A percentile compares a stretch with the other conserved stretches of the same genome.
phyloP scores from a whole-genome alignment of 1,139 yeast genomes.

The Saccharomyces hybrid region DNA sequence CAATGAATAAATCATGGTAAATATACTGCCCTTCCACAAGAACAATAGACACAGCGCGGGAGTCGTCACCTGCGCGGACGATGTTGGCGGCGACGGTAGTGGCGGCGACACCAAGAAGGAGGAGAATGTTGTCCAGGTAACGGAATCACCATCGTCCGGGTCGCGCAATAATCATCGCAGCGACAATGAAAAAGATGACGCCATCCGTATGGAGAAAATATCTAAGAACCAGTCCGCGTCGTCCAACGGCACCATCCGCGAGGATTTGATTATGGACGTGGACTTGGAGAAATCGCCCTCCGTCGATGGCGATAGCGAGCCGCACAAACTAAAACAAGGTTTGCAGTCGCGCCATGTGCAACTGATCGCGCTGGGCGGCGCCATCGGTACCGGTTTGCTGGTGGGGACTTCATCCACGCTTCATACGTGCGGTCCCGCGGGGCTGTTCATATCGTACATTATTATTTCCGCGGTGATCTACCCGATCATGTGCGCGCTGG shows the following conservation, averaged over 20 bases:
- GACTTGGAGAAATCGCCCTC: background rate
- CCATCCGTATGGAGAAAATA: background rate
- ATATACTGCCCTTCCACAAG: background rate
- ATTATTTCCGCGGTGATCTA: constrained; percentile 42
- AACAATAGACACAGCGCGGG: background rate
- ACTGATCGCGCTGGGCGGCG: constrained; percentile 80
- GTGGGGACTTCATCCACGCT: constrained; percentile 61
- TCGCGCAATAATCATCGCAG: background rate
- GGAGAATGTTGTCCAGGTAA: background rate
- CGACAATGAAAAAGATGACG: background rate
- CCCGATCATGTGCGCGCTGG: constrained; percentile 58
- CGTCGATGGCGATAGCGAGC: background rate
- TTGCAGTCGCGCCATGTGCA: constrained; percentile 58
- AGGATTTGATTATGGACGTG: background rate
- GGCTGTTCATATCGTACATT: constrained; percentile 38
- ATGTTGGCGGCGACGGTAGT: background rate
- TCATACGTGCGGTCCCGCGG: constrained; percentile 60
- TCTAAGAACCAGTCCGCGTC: background rate
- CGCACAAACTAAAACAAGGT: constrained; percentile 40
- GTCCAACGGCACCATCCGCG: background rate
- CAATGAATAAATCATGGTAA: background rate
- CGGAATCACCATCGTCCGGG: background rate
- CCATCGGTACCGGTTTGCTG: constrained; percentile 62
- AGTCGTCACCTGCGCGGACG: background rate
- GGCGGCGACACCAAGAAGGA: background rate